Evolutionary conservation across 1,284 basidiomycete genomes (phyloP), one percentile per base, ranked within the genome.

Genomic region (Vanrija sp.): DNA sequence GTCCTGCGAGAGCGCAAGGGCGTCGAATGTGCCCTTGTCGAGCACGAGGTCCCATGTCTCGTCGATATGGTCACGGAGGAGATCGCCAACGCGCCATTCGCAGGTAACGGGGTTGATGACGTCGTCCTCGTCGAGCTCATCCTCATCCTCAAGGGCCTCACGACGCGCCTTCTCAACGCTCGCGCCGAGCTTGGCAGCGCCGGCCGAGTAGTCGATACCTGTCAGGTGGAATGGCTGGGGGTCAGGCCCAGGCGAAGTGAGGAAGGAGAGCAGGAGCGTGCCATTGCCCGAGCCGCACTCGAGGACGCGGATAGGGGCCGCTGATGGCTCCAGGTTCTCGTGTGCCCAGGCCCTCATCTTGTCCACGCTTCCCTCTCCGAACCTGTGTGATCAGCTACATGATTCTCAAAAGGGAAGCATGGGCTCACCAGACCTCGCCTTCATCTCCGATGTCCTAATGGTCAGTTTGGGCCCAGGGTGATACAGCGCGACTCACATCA

Each of bases 1-100:
- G 16, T 73, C 69, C 23, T 66, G 57, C 19, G 63, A 66, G 12
- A 77, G 61, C 38, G 71, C 72, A 8, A 77, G 57, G 3, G 75
- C 75, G 61, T 77, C 75, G 55, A 68, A 77, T 15, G 75, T 77
- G 12, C 75, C 75, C 60, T 77, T 77, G 56, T 77, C 75, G 62
- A 77, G 47, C 2, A 77, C 75, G 29, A 77, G 56, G 60, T 77
- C 74, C 75, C 75, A 77, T 14, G 58, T 54, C 57, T 75, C 74
- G 7, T 49, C 45, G 19, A 67, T 64, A 38, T 69, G 64, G 46
- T 73, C 65, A 8, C 68, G 55, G 6, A 76, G 61, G 5, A 76
- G 59, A 60, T 76, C 74, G 8, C 58, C 73, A 5, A 58, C 61
- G 21, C 71, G 58, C 74, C 74, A 76, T 19, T 70, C 67, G 18